phyloP scores from a whole-genome alignment of 495 filamentous ascomycete species.

The Penicillium flavigenum region DNA sequence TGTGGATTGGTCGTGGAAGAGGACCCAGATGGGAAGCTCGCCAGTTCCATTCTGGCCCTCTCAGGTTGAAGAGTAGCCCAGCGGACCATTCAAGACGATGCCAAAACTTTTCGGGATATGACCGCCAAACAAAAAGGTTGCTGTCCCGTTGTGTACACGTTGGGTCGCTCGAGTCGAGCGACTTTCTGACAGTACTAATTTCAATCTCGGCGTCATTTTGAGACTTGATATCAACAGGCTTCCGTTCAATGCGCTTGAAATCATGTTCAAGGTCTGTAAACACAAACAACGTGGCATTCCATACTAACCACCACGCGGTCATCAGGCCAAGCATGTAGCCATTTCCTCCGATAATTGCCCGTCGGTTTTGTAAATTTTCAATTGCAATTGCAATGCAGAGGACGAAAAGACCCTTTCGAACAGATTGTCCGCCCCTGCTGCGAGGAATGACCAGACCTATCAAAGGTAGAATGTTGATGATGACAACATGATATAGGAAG shows the following conservation, averaged over 20 bases:
- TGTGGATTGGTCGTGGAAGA: constrained; percentile 51
- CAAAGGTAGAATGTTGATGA: constrained; percentile 32
- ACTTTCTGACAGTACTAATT: background rate
- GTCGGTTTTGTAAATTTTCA: constrained; percentile 40
- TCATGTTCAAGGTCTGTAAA: constrained; percentile 64
- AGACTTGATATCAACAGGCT: background rate
- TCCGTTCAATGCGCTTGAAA: constrained; percentile 62
- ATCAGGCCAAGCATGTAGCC: constrained; percentile 70
- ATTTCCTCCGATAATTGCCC: constrained; percentile 56
- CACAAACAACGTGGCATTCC: constrained; percentile 60
- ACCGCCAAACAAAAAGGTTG: constrained; percentile 59
- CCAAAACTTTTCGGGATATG: constrained; percentile 60
- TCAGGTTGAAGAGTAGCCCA: constrained; percentile 66
- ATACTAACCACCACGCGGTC: constrained; percentile 64
- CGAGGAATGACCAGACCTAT: constrained; percentile 38
- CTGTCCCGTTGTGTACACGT: background rate
- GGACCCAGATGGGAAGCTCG: constrained; percentile 58
- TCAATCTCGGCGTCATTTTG: background rate
- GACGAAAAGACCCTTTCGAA: constrained; percentile 55
- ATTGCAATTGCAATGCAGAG: constrained; percentile 48
- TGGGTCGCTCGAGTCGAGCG: background rate
- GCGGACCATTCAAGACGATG: constrained; percentile 71
- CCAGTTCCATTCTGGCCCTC: constrained; percentile 79
- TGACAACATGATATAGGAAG: constrained; percentile 38
- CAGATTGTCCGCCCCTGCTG: constrained; percentile 22